phyloP scores from a whole-genome alignment of 345 rosid genomes.

The Eucalyptus leucophloia region DNA sequence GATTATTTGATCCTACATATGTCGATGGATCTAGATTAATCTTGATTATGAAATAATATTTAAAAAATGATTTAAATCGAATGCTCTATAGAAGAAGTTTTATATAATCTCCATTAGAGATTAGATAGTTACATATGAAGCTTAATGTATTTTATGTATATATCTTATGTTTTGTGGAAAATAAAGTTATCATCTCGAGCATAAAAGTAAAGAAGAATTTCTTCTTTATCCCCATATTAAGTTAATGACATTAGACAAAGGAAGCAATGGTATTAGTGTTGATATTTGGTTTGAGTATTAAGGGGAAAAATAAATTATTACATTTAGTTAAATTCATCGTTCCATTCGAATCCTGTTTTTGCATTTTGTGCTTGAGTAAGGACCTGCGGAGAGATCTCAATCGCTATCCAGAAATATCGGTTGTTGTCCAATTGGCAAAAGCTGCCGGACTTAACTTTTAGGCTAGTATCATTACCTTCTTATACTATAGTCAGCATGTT shows the following conservation, averaged over 20 bases:
- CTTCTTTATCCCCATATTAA: neutral
- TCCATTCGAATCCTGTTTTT: neutral
- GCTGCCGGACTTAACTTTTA: neutral
- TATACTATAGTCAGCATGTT: no score
- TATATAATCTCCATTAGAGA: neutral
- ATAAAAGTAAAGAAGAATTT: neutral
- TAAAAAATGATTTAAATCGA: neutral
- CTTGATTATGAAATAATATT: neutral
- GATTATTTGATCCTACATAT: neutral
- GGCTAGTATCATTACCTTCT: neutral
- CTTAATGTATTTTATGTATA: neutral
- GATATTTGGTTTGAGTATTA: neutral
- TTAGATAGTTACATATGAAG: neutral
- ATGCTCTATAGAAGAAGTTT: neutral
- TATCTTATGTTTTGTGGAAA: neutral
- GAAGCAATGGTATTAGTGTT: neutral
- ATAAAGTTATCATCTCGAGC: neutral
- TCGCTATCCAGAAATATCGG: fast-evolving
- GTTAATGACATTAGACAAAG: neutral
- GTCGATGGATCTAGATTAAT: neutral
- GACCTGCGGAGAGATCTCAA: neutral
- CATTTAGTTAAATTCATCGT: fast-evolving
- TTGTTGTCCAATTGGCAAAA: neutral
- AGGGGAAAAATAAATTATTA: neutral
- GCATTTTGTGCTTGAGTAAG: neutral